Conservation (phyloP, 1,139 yeast species). For the Yarrowia galli region DNA sequence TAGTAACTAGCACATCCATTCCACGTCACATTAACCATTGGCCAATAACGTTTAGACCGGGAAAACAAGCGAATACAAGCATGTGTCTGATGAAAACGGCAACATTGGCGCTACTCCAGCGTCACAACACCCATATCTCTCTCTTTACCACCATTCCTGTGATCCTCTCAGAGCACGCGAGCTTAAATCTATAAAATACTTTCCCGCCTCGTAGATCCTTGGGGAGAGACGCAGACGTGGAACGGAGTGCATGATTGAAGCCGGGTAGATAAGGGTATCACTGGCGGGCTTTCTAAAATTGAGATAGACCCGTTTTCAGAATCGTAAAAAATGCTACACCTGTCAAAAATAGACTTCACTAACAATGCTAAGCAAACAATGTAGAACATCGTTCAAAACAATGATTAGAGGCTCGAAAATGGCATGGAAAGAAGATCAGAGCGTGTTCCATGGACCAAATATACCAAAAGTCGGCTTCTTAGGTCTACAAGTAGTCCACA, state of each 20-base stretch:
- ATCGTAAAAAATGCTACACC: not conserved
- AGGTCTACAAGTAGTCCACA: no score
- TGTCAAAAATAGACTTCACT: not conserved
- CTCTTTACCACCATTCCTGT: not conserved
- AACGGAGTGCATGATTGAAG: not conserved
- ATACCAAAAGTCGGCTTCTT: no score
- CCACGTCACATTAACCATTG: no score
- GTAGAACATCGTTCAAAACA: not conserved
- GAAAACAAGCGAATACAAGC: not conserved
- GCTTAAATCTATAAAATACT: not conserved
- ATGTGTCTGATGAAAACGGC: no score
- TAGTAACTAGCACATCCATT: no score
- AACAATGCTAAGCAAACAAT: not conserved
- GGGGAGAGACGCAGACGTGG: not conserved
- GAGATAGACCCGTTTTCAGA: not conserved
- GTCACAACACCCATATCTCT: not conserved
- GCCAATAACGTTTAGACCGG: not conserved
- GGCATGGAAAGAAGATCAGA: no score
- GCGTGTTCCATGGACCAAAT: no score
- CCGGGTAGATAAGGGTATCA: not conserved
- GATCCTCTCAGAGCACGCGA: not conserved
- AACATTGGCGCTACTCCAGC: not conserved
- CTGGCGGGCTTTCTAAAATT: not conserved
- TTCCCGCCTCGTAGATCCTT: not conserved
- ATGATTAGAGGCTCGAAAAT: no score